These are phyloP conservation scores for Neofusicoccum cordaticola DNA, from an alignment of 2,329 filamentous ascomycete genomes.

Conservation along the genomic window DNA sequence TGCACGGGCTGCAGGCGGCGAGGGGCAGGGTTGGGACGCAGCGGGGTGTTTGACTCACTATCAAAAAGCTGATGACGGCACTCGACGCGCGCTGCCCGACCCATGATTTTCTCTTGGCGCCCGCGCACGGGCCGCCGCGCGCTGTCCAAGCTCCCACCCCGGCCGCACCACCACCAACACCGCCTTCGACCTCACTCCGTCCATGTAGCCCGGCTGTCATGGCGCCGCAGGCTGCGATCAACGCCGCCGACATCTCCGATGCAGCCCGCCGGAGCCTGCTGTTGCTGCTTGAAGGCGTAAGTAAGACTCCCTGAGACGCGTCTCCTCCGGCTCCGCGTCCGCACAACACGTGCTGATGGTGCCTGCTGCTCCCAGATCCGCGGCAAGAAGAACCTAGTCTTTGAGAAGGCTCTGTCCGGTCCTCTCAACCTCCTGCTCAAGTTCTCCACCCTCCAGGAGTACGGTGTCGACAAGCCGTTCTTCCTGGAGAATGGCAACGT, in stretches of 20 bases:
- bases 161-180: not conserved
- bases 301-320: conserved; percentile 47
- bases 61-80: conserved; percentile 1
- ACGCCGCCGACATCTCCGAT: conserved; percentile 71
- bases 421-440: conserved; percentile 90
- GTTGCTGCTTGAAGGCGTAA: conserved; percentile 89
- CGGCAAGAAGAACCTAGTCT: conserved; percentile 96
- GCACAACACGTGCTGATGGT: not conserved
- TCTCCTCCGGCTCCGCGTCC: not conserved
- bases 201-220: conserved; percentile 43
- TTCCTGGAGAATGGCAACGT: conserved; percentile 94
- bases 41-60: conserved; percentile 10
- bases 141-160: not conserved
- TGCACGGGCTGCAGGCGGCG: conserved; percentile 7
- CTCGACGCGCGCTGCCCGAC: not conserved
- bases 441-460: conserved; percentile 91
- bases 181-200: not conserved
- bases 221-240: conserved; percentile 69
- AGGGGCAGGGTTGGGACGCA: not conserved
- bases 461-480: conserved; percentile 97
- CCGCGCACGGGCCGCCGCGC: not conserved
- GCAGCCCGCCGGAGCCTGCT: conserved; percentile 87
- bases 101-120: not conserved
- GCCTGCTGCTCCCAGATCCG: conserved; percentile 66
- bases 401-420: conserved; percentile 86